These are phyloP conservation scores for Clonostachys solani DNA, from an alignment of 2,329 filamentous ascomycete genomes.

Conservation along the genomic window DNA sequence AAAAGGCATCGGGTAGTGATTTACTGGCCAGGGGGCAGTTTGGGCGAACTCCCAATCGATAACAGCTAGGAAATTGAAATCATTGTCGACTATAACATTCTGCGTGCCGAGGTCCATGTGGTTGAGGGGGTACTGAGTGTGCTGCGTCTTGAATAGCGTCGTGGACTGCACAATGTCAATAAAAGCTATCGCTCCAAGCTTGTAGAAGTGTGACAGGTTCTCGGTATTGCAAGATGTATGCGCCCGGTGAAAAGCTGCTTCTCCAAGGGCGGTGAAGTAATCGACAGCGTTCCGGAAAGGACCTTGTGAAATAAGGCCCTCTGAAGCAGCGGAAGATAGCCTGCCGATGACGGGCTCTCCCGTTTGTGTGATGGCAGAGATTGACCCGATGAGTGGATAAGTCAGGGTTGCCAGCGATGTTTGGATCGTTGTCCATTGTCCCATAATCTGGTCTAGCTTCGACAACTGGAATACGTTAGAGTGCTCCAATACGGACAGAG, in stretches of 20 bases:
- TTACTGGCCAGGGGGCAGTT: conserved; percentile 17
- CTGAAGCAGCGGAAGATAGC: not conserved
- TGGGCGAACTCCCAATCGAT: conserved; percentile 26
- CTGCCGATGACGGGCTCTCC: not conserved
- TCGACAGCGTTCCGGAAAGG: not conserved
- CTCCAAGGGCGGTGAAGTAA: not conserved
- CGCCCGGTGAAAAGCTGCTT: not conserved
- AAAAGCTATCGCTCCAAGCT: not conserved
- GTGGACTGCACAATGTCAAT: not conserved
- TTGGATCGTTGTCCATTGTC: not conserved
- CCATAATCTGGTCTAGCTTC: not conserved
- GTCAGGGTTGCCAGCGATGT: not conserved
- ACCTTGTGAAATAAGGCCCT: not conserved
- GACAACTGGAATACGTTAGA: not conserved
- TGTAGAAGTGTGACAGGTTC: too few relatives aligned
- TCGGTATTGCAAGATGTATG: not conserved
- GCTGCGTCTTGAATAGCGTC: not conserved
- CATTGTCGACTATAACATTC: conserved; percentile 22
- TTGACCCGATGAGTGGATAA: not conserved
- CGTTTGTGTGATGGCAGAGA: not conserved
- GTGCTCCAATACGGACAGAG: too few relatives aligned
- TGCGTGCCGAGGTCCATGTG: conserved; percentile 25
- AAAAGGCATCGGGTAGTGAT: conserved; percentile 23
- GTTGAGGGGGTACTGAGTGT: conserved; percentile 13
- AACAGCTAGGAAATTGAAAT: conserved; percentile 19